Conservation (phyloP, 129 eudicot species). For the Kitagawia praeruptora region DNA sequence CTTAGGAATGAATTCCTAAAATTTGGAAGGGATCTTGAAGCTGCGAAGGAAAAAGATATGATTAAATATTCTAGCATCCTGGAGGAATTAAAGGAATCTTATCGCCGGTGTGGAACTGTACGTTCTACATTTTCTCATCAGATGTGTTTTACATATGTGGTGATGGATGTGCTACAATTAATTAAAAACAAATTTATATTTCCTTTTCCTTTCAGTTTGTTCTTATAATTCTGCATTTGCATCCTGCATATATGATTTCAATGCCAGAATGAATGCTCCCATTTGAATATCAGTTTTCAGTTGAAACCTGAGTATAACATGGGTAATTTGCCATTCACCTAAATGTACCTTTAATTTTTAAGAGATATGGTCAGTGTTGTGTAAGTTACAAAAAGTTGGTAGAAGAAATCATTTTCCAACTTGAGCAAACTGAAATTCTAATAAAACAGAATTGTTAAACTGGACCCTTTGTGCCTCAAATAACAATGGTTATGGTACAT, state of each 20-base stretch:
- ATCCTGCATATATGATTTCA: neutral
- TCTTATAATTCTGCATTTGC: neutral
- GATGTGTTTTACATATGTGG: conserved; percentile 1
- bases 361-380: neutral
- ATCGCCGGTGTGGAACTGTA: conserved; percentile 69
- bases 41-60: conserved; percentile 69
- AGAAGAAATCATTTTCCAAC: neutral
- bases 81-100: conserved; percentile 65
- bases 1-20: conserved; percentile 58
- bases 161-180: conserved; percentile 11
- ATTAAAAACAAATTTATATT: neutral
- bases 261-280: neutral
- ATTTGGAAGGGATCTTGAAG: conserved; percentile 62
- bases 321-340: neutral
- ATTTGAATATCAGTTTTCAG: neutral
- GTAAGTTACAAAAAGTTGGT: neutral
- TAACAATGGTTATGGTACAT: neutral
- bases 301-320: neutral
- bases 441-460: too few species aligned
- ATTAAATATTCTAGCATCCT: conserved; percentile 47
- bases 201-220: neutral
- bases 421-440: neutral
- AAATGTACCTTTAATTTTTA: neutral
- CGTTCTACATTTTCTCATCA: conserved; percentile 14
- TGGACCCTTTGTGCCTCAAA: neutral